phyloP scores from a whole-genome alignment of 306 rosid species.

The Nissolia schottii region DNA sequence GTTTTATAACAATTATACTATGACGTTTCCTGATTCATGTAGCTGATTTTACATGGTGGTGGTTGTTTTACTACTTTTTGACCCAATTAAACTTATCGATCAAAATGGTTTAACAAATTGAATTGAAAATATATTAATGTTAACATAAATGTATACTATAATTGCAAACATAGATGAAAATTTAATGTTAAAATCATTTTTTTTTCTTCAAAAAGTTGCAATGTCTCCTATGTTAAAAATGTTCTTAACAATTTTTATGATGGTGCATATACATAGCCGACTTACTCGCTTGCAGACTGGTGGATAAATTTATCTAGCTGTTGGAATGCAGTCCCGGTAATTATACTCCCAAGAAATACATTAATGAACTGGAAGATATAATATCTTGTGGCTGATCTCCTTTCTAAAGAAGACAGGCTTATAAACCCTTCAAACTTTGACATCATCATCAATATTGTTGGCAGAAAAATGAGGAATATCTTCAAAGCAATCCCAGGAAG shows the following conservation, averaged over 20 bases:
- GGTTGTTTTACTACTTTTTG: too few species aligned
- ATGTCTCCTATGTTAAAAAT: neutral
- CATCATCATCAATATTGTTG: slow-evolving; percentile 84
- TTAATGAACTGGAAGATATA: slow-evolving; percentile 82
- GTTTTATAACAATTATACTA: too few species aligned
- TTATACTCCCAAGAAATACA: slow-evolving; percentile 95
- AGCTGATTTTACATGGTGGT: too few species aligned
- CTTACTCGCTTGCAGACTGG: slow-evolving; percentile 90
- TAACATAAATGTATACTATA: too few species aligned
- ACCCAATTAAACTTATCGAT: too few species aligned
- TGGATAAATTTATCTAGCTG: slow-evolving; percentile 80
- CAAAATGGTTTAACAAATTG: too few species aligned
- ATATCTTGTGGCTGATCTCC: slow-evolving; percentile 85
- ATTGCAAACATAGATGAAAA: neutral
- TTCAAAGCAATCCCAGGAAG: slow-evolving; percentile 97
- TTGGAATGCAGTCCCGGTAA: slow-evolving; percentile 93
- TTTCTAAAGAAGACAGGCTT: slow-evolving; percentile 71
- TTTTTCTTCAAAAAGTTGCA: neutral
- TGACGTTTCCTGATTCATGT: too few species aligned
- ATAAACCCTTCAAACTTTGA: slow-evolving; percentile 87
- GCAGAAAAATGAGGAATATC: slow-evolving; percentile 83
- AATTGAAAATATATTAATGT: too few species aligned
- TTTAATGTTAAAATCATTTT: neutral
- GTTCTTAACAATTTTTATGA: neutral
- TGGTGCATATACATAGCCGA: neutral